Evolutionary conservation across 2,329 filamentous ascomycete species (phyloP).

Genomic region (Aspergillus sp.): DNA sequence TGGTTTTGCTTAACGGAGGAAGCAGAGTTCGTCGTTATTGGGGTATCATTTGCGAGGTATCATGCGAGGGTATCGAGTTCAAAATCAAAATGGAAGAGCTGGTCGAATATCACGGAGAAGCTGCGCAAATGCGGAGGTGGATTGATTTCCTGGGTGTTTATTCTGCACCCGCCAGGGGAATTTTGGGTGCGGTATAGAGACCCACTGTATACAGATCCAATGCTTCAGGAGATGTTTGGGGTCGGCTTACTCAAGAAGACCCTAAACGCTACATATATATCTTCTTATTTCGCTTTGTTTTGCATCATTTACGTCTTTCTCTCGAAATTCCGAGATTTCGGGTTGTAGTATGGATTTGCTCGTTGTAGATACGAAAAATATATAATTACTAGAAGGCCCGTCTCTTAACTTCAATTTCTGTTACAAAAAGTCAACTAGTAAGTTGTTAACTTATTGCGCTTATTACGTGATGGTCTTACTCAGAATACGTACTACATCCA

Average conservation of each 20-base stretch:
- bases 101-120: not conserved
- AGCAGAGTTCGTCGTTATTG: not conserved
- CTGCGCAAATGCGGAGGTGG: constrained; percentile 8
- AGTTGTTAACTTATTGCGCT: not conserved
- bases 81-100: not conserved
- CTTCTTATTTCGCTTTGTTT: no score
- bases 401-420: no score
- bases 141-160: not conserved
- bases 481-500: not conserved
- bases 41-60: not conserved
- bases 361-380: no score
- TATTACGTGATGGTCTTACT: not conserved
- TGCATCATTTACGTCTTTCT: no score
- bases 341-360: no score
- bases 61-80: not conserved
- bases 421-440: not conserved
- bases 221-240: no score
- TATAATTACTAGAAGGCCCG: no score
- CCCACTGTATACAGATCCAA: not conserved
- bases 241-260: no score
- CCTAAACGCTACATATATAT: no score
- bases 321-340: no score
- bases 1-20: not conserved
- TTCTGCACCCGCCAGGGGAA: not conserved
- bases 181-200: not conserved